Evolutionary conservation across 2,329 filamentous ascomycete species (phyloP).

Genomic region (Diaporthe sp.): DNA sequence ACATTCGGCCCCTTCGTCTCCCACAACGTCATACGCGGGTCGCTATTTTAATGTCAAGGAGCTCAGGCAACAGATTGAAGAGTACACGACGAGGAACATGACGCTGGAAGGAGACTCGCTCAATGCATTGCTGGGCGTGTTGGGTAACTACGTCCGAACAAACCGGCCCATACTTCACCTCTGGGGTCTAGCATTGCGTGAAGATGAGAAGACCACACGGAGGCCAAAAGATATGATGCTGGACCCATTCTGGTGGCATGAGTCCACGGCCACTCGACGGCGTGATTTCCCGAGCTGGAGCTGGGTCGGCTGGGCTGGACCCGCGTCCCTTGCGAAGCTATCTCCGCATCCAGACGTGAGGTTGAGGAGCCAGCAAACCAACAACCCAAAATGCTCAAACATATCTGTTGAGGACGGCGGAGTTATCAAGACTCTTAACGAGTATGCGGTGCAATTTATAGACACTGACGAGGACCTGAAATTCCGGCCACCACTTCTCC

Average conservation of each 20-base stretch:
- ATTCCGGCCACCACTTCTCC: background rate
- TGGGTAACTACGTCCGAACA: background rate
- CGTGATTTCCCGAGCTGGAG: background rate
- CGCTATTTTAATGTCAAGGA: background rate
- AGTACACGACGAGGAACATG: background rate
- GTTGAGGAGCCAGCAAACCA: background rate
- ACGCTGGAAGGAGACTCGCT: background rate
- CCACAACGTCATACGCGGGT: background rate
- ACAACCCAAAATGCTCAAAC: background rate
- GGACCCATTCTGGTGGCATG: background rate
- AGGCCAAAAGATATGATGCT: background rate
- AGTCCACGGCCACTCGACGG: background rate
- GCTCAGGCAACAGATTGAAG: background rate
- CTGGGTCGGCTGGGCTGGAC: background rate
- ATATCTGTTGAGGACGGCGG: background rate
- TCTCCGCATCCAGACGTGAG: background rate
- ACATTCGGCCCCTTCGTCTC: background rate
- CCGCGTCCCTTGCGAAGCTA: background rate
- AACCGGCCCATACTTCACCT: background rate
- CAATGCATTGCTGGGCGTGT: background rate
- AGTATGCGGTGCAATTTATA: background rate
- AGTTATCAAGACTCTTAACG: background rate
- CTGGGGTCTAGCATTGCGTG: background rate
- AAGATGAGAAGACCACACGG: background rate
- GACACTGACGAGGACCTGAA: background rate